A percentile compares a stretch with the other conserved stretches of the same genome.
Evolutionary conservation across 345 rosid species (phyloP).

Genomic region (Carallia pectinifolia): DNA sequence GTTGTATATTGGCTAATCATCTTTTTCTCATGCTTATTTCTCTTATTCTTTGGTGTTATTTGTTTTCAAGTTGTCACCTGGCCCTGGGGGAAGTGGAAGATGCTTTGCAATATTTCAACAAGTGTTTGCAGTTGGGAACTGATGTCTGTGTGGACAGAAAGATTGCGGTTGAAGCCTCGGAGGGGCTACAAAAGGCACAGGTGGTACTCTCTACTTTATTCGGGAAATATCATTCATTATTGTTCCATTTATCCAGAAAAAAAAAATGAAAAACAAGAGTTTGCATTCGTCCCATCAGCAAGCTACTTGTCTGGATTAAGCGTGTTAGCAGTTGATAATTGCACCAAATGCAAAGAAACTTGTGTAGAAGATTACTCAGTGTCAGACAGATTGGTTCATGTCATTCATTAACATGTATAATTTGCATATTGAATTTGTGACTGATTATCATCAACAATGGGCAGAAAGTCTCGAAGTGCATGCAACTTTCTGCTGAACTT

Average conservation of each 20-base stretch:
- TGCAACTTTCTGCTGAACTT: slow-evolving; percentile 49
- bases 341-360: not conserved
- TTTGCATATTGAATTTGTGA: slow-evolving; percentile 8
- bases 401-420: not conserved
- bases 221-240: too few species aligned
- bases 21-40: slow-evolving; percentile 19
- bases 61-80: slow-evolving; percentile 70
- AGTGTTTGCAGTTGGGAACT: slow-evolving; percentile 72
- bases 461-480: slow-evolving; percentile 79
- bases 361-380: not conserved
- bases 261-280: too few species aligned
- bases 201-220: slow-evolving; percentile 30
- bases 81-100: slow-evolving; percentile 90
- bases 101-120: slow-evolving; percentile 65
- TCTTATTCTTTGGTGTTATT: slow-evolving; percentile 13
- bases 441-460: slow-evolving; percentile 21
- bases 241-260: too few species aligned
- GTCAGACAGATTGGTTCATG: not conserved
- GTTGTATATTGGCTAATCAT: slow-evolving; percentile 4
- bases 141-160: slow-evolving; percentile 80
- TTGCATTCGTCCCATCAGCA: not conserved
- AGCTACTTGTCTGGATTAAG: slow-evolving; percentile 1
- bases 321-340: not conserved
- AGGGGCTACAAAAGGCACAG: slow-evolving; percentile 86
- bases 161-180: slow-evolving; percentile 84